Evolutionary conservation across 257 asterid species (phyloP), one percentile per base, ranked within the genome.

Genomic region (Nicotiana knightiana): DNA sequence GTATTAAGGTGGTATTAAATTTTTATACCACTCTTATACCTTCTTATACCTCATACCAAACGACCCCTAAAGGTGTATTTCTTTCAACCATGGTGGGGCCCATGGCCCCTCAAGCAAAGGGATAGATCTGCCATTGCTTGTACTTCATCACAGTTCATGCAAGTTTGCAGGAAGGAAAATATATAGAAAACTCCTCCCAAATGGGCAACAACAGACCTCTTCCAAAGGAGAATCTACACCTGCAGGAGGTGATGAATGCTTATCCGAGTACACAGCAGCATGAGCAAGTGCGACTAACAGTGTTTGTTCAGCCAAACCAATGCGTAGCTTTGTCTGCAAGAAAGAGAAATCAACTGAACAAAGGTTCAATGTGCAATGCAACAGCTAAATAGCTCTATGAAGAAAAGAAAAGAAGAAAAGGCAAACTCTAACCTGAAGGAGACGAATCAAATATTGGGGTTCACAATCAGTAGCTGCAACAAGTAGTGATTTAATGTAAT

Each of bases 381-480:
- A 70, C 67, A 82, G 76, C 61, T 67, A 81, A 67, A 26, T 83
- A 32, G 63, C 48, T 65, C 83, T 21, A 81, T 65, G 16, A 81
- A 70, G 66, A 8, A 70, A 43, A 11, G 12, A 12, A 46, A 71
- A 35, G 48, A 33, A 71, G 6, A 64, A 73, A 67, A 39, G 37
- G 65, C 66, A 6, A 48, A 62, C 79, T 39, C 79, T 81, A 73
- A 96, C 98, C 97, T 96, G 98, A 87, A 96, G 98, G 82, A 94
- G 89, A 83, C 99, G 97, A 85, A 94, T 93, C 93, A 96, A 86
- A 89, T 91, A 96, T 75, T 89, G 97, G 86, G 98, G 98, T 90
- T 96, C 99, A 86, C 98, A 92, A 88, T 94, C 98, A 83, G 94
- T 93, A 57, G 99, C 98, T 57, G 98, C 99, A 82, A 94, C 98